phyloP scores from a whole-genome alignment of 2,329 filamentous ascomycete species.

The Fusarium sterilihyphosum region DNA sequence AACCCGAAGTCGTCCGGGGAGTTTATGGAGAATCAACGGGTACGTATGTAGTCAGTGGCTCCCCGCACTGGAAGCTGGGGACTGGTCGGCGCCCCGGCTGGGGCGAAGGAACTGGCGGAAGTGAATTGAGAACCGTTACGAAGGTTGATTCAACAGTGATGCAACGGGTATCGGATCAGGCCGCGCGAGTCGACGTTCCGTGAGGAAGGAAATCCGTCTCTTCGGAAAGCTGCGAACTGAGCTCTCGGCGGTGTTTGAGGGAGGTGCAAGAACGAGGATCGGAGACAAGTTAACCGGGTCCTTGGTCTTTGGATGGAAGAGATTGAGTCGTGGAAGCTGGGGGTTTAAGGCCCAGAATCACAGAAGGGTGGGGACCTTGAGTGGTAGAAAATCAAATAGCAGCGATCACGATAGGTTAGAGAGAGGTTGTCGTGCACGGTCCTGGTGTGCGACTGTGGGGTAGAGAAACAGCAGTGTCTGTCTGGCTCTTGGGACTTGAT shows the following conservation, averaged over 20 bases:
- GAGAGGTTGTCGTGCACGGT: conserved; percentile 35
- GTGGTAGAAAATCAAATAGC: conserved; percentile 33
- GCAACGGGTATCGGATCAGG: conserved; percentile 7
- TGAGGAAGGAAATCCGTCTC: conserved; percentile 1
- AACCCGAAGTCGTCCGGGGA: conserved; percentile 33
- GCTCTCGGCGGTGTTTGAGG: conserved; percentile 7
- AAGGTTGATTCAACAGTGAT: neutral
- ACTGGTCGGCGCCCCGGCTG: conserved; percentile 35
- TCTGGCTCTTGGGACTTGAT: neutral
- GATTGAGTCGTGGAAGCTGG: conserved; percentile 42
- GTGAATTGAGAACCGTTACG: conserved; percentile 20
- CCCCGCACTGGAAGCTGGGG: conserved; percentile 41
- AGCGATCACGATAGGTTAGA: conserved; percentile 40
- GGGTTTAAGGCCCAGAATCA: conserved; percentile 37
- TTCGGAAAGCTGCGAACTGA: conserved; percentile 7
- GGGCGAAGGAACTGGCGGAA: conserved; percentile 22
- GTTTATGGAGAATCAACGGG: conserved; percentile 39
- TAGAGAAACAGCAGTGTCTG: conserved; percentile 35
- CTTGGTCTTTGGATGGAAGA: conserved; percentile 30
- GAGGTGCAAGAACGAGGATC: conserved; percentile 37
- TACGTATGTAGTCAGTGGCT: conserved; percentile 40
- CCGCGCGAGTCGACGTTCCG: neutral
- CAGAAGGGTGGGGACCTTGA: conserved; percentile 36
- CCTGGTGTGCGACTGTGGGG: conserved; percentile 43
- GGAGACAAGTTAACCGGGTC: conserved; percentile 24